Base-by-base conservation (phyloP, 805 yeast genomes). In the Myxozyma sirexii region DNA sequence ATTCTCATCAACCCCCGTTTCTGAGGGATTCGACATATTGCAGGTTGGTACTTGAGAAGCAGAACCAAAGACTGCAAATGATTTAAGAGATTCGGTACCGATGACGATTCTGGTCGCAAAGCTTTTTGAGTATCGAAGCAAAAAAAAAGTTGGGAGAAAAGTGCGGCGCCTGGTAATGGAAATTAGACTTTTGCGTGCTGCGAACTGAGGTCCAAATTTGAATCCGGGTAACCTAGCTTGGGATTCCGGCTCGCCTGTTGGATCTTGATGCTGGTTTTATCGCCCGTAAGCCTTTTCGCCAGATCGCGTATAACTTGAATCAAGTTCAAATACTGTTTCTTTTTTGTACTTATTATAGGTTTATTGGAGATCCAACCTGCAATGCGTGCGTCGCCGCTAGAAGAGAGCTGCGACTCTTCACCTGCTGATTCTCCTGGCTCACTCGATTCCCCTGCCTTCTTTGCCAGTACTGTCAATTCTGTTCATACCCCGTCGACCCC, bases 141-240 rank as follows among this genome's bases (percentile, higher is more conserved):
- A 48, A 48, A 48, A 48, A 48, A 48, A 48, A 35, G 53, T 37
- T 48, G 53, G 44, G 43, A 48, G 53, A 38, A 48, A 48, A 21
- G 53, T 48, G 53, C 53, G 53, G 53, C 53, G 53, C 43, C 33
- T 12, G 5, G 17, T 31, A 13, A 23, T 15, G 33, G 10, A 29
- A 29, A n/a, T 3, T 17, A 19, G n/a, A 38, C 42, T 38, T 29
- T 29, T n/a, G n/a, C n/a, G n/a, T n/a, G n/a, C 6, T 23, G 12
- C 2, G 27, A 44, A 29, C 19, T 44, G 15, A 13, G 37, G 37
- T 7, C 6, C 21, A n/a, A 15, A 45, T 13, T 4, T 45, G 4
- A 3, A 17, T 27, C 35, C 51, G 51, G 51, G 51, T 47, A 47
- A 47, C 33, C n/a, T n/a, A n/a, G n/a, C n/a, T n/a, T n/a, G n/a